phyloP scores from a whole-genome alignment of 2,329 filamentous ascomycete genomes.

The Tolypocladium endophyticum region DNA sequence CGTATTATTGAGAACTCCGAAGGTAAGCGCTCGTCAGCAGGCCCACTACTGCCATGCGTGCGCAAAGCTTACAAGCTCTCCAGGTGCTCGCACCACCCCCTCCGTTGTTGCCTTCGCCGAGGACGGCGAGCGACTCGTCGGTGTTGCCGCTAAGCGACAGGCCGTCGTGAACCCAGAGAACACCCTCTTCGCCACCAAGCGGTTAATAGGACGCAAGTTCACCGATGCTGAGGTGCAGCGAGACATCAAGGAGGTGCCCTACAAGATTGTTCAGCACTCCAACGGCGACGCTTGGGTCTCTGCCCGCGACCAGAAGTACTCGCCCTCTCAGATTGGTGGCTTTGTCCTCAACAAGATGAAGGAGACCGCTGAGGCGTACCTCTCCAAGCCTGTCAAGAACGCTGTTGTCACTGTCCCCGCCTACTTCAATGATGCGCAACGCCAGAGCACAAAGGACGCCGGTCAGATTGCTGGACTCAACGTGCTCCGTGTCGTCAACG shows the following conservation, averaged over 20 bases:
- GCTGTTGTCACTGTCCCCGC: conserved; percentile 94
- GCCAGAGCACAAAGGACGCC: conserved; percentile 96
- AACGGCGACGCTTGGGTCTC: conserved; percentile 96
- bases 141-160: conserved; percentile 96
- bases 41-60: neutral
- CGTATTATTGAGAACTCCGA: conserved; percentile 98
- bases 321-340: conserved; percentile 94
- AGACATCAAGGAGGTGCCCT: conserved; percentile 94
- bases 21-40: conserved; percentile 39
- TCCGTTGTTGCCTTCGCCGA: conserved; percentile 93
- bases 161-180: conserved; percentile 98
- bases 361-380: conserved; percentile 91
- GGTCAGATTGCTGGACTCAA: conserved; percentile 94
- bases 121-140: conserved; percentile 90
- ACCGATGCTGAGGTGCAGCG: conserved; percentile 88
- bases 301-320: conserved; percentile 90
- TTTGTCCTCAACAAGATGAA: conserved; percentile 98
- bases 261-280: conserved; percentile 95
- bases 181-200: conserved; percentile 96
- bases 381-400: conserved; percentile 85
- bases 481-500: conserved; percentile 95
- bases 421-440: conserved; percentile 98
- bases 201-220: conserved; percentile 97
- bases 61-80: neutral
- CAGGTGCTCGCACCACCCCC: conserved; percentile 34